Base-by-base conservation (phyloP, 106 monocot species). In the Dioscorea dumetorum region DNA sequence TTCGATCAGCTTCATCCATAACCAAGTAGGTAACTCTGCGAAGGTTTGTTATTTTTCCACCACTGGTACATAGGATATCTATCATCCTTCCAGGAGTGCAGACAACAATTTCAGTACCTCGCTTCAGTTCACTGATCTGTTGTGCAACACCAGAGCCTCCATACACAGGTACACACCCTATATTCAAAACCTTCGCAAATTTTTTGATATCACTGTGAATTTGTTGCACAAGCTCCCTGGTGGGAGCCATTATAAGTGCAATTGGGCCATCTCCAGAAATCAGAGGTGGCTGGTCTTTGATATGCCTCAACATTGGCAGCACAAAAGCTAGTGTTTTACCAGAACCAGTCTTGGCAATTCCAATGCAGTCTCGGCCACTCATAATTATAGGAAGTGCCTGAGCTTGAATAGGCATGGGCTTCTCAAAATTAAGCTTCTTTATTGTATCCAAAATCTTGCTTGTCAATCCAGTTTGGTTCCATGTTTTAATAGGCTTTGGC, bases 1-100 rank as follows among this genome's bases (percentile, higher is more conserved):
- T 97, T 67, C 97, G 60, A 78, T 97, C 97, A 62, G 97, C 97
- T 78, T 97, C 97, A 63, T 97, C 97, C 97, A 97, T 97, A n/a
- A 97, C 97, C 50, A 97, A 71, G 63, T 84, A 97, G 11, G 97
- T 92, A 60, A 97, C 92, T 63, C 89, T 88, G 20, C 97, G 77
- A 57, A 97, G 87, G 75, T 97, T 92, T 24, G 84, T 84, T 21
- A 97, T 97, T 78, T 97, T 97, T 16, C 97, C 97, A 32, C 75
- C 63, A 65, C 97, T 92, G 6, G 92, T 97, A 50, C 92, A 97
- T n/a, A 97, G 82, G 16, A 97, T 97, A 71, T 92, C 92, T 51
- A 97, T 97, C 97, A 97, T 97, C 61, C 97, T 79, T 67, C 97
- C 97, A 61, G 97, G 97, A 60, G 97, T 92, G 69, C 97, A 97